Evolutionary conservation across 352 stramenopile species (phyloP).

Genomic region (Blastocystis sp.): DNA sequence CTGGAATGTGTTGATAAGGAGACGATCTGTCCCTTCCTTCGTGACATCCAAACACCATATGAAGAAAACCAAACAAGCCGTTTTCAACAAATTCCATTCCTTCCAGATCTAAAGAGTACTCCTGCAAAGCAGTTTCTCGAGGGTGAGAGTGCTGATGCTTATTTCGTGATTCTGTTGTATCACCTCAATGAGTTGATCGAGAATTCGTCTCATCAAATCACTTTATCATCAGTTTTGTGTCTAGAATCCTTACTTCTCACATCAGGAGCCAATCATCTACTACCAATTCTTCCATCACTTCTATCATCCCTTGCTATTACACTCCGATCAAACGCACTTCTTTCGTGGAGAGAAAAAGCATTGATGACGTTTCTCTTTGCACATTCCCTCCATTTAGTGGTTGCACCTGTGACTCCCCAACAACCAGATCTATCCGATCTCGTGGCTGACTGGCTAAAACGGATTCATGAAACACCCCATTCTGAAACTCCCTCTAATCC

Average conservation of each 20-base stretch:
- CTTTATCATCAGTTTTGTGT: neutral
- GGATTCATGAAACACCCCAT: neutral
- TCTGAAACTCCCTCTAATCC: neutral
- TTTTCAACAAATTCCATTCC: neutral
- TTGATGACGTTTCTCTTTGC: conserved; percentile 14
- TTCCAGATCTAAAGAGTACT: neutral
- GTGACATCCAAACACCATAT: neutral
- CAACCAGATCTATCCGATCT: neutral
- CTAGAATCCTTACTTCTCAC: conserved; percentile 13
- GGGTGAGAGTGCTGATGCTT: neutral
- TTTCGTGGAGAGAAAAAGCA: conserved; percentile 32
- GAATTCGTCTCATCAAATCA: conserved; percentile 16
- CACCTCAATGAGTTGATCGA: conserved; percentile 26
- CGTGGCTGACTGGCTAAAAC: conserved; percentile 26
- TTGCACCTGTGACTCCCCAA: no score
- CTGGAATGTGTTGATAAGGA: neutral
- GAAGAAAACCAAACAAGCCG: neutral
- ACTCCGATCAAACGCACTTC: neutral
- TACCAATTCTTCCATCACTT: neutral
- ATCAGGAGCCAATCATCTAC: neutral
- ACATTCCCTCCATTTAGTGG: neutral
- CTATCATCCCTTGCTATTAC: conserved; percentile 3
- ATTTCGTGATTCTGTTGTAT: conserved; percentile 13
- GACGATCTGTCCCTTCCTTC: neutral
- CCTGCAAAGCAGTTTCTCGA: neutral